Evolutionary conservation across 2,329 filamentous ascomycete species (phyloP).

Genomic region (Paecilomyces fulvus): DNA sequence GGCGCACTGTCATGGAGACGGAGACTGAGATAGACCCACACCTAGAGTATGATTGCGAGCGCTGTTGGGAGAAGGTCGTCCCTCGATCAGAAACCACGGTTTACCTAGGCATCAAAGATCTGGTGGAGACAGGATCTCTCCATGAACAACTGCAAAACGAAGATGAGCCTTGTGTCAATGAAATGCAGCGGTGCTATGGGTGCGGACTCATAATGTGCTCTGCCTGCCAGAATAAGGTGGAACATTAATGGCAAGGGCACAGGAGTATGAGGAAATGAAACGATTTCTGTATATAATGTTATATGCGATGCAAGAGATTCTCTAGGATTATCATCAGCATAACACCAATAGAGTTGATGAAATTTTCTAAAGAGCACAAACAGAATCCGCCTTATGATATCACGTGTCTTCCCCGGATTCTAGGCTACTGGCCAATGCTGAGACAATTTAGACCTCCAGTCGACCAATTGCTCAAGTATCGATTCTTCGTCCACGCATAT

Average conservation of each 20-base stretch:
- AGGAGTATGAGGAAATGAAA: not conserved
- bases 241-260: not conserved
- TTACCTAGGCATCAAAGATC: conserved; percentile 3
- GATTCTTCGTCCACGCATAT: not conserved
- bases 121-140: conserved; percentile 5
- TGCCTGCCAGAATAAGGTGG: not conserved
- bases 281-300: not conserved
- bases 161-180: not conserved
- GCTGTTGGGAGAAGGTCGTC: conserved; percentile 7
- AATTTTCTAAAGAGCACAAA: not conserved
- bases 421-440: not conserved
- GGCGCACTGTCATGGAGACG: not conserved
- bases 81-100: not conserved
- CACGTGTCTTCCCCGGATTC: conserved; percentile 1
- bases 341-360: not conserved
- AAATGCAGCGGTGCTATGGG: not conserved
- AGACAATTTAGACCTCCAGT: not conserved
- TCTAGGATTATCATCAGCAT: not conserved
- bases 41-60: conserved; percentile 5
- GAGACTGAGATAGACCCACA: not conserved
- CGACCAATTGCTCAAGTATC: not conserved
- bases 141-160: not conserved
- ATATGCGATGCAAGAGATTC: not conserved
- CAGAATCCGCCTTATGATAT: no score
- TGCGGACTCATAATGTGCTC: conserved; percentile 1